phyloP scores from a whole-genome alignment of 495 filamentous ascomycete genomes.

The Penicillium egyptiacum region DNA sequence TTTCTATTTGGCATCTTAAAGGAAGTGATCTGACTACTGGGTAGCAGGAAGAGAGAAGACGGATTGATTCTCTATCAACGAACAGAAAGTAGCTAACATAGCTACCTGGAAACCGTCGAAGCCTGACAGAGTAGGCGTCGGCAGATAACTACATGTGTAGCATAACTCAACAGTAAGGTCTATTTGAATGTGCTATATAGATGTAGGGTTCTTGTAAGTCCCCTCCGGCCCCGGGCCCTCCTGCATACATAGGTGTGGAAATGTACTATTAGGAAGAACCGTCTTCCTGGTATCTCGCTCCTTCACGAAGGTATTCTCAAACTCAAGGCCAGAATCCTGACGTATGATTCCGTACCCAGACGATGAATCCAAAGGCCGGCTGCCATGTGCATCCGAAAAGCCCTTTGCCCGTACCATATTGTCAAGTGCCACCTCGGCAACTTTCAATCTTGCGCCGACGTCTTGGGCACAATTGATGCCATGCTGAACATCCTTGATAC shows the following conservation, averaged over 20 bases:
- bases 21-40: no score
- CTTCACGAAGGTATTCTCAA: constrained; percentile 16
- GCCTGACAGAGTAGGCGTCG: no score
- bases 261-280: neutral
- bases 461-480: constrained; percentile 9
- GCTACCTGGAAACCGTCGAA: no score
- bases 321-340: constrained; percentile 16
- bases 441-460: constrained; percentile 12
- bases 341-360: constrained; percentile 15
- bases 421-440: constrained; percentile 13
- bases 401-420: constrained; percentile 13
- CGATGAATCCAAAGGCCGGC: constrained; percentile 15
- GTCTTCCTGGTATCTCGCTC: constrained; percentile 2
- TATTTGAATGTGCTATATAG: no score
- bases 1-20: no score
- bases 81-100: no score
- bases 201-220: no score
- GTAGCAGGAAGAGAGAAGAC: no score
- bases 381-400: constrained; percentile 8
- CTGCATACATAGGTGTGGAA: neutral
- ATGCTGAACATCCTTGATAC: constrained; percentile 17
- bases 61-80: no score
- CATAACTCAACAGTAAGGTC: no score
- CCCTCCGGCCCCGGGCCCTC: neutral
- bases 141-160: no score